These are phyloP conservation scores for Metschnikowia santaceciliae DNA, from an alignment of 805 yeast species.

Conservation along the genomic window DNA sequence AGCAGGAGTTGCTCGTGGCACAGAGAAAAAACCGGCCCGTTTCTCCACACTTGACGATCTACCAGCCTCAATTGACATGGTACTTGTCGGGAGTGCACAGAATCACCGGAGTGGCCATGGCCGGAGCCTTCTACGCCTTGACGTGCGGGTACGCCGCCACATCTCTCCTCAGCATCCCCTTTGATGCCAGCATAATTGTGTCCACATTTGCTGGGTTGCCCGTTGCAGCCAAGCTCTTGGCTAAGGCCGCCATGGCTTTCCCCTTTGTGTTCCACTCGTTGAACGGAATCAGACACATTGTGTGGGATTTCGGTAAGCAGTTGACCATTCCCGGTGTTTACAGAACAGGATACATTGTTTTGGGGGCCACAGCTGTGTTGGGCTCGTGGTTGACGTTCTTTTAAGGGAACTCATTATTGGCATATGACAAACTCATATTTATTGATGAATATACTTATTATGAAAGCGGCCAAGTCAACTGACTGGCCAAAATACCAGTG, in stretches of 20 bases:
- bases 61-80: constrained; percentile 88
- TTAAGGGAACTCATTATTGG: constrained; percentile 14
- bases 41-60: constrained; percentile 87
- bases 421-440: too few species aligned
- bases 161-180: constrained; percentile 52
- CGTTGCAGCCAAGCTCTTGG: constrained; percentile 50
- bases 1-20: constrained; percentile 63
- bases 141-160: constrained; percentile 73
- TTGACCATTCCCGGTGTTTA: constrained; percentile 83
- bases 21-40: constrained; percentile 87
- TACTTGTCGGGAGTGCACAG: constrained; percentile 79
- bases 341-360: constrained; percentile 83
- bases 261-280: constrained; percentile 84
- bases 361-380: constrained; percentile 57
- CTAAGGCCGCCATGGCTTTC: constrained; percentile 69
- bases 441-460: too few species aligned
- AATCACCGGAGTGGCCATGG: constrained; percentile 81
- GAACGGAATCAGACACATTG: constrained; percentile 88
- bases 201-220: constrained; percentile 62
- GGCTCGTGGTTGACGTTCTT: constrained; percentile 57
- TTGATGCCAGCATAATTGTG: constrained; percentile 52
- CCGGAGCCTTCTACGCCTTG: constrained; percentile 71
- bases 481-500: too few species aligned
- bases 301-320: constrained; percentile 88
- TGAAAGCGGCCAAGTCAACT: too few species aligned